A percentile compares a stretch with the other conserved stretches of the same genome.
phyloP scores from a whole-genome alignment of 1,139 yeast genomes.

The Yamadazyma aaseri region DNA sequence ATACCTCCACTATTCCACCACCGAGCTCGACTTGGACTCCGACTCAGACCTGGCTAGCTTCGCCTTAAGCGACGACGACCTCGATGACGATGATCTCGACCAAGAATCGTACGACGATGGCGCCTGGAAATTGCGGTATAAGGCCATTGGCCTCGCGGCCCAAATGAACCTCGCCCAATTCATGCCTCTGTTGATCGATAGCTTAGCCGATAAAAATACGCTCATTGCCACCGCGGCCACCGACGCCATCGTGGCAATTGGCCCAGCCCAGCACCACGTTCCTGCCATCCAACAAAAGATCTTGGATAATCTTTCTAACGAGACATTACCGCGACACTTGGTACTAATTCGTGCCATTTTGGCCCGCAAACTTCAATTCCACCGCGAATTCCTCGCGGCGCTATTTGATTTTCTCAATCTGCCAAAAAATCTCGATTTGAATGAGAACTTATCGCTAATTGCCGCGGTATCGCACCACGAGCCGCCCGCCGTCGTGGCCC shows the following conservation, averaged over 20 bases:
- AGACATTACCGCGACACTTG: conserved; percentile 10
- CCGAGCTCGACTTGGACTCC: conserved; percentile 30
- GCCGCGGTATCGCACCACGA: conserved; percentile 4
- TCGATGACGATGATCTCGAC: conserved; percentile 32
- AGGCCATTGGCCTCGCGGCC: conserved; percentile 47
- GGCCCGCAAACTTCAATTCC: conserved; percentile 2
- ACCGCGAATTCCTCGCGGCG: conserved; percentile 8
- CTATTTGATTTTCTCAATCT: conserved; percentile 12
- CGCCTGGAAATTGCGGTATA: conserved; percentile 68
- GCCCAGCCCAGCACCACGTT: conserved; percentile 5
- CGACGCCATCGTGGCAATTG: conserved; percentile 18
- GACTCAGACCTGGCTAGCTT: too few species aligned
- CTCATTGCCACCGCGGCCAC: conserved; percentile 41
- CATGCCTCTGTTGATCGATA: conserved; percentile 9
- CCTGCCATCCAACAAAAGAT: conserved; percentile 10
- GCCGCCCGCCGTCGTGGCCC: background rate
- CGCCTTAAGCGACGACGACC: conserved; percentile 30
- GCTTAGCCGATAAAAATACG: conserved; percentile 38
- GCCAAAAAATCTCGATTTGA: conserved; percentile 13
- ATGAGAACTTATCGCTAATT: conserved; percentile 13
- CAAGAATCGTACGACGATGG: conserved; percentile 45
- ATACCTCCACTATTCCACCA: conserved; percentile 61
- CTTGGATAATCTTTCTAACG: conserved; percentile 12
- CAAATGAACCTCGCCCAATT: conserved; percentile 3
- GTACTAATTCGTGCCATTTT: conserved; percentile 12